Evolutionary conservation across 2,329 filamentous ascomycete species (phyloP).

Genomic region (Venturia oleaginea): DNA sequence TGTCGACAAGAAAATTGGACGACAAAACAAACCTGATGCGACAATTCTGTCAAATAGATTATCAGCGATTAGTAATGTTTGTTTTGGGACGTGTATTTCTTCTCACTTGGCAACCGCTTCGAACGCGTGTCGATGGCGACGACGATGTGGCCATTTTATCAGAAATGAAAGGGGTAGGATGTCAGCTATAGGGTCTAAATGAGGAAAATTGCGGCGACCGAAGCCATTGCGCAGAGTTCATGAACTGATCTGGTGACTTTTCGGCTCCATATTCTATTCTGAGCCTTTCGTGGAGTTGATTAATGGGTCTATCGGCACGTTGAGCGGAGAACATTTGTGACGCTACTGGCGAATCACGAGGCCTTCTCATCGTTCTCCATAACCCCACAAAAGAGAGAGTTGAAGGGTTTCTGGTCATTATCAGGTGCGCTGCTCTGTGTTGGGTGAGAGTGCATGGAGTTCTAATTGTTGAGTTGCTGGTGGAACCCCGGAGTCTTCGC

Average conservation of each 20-base stretch:
- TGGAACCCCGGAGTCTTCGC: neutral
- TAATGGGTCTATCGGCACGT: neutral
- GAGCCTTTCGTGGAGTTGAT: neutral
- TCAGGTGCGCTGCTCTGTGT: neutral
- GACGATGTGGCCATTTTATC: neutral
- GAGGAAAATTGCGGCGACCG: neutral
- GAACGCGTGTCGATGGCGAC: neutral
- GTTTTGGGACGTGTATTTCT: neutral
- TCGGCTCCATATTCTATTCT: neutral
- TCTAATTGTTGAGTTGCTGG: neutral
- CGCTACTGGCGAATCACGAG: neutral
- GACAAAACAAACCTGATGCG: neutral
- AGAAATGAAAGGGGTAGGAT: neutral
- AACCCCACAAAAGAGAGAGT: neutral
- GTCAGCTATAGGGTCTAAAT: neutral
- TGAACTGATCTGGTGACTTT: neutral
- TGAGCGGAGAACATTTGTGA: neutral
- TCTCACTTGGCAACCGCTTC: constrained; percentile 4
- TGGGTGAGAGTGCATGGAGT: neutral
- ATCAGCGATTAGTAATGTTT: neutral
- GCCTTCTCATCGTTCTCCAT: neutral
- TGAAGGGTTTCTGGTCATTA: neutral
- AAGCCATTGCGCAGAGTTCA: neutral
- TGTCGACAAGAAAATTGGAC: neutral
- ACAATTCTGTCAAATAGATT: neutral